phyloP scores from a whole-genome alignment of 345 rosid genomes.

The Arabidopsis suecica region DNA sequence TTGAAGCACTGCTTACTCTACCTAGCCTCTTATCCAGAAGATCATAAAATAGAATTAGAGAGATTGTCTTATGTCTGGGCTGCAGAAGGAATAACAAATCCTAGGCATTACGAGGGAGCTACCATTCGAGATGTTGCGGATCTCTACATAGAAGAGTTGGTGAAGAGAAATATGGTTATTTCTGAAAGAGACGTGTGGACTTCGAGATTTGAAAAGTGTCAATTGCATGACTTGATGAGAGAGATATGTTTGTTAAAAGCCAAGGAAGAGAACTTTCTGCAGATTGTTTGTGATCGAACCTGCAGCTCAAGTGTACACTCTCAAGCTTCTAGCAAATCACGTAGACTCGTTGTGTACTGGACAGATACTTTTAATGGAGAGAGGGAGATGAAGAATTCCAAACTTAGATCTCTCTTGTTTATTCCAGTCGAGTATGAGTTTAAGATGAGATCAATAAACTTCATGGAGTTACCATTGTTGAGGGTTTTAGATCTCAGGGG shows the following conservation, averaged over 20 bases:
- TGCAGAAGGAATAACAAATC: conserved; percentile 47
- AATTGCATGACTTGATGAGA: no score
- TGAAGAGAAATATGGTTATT: background rate
- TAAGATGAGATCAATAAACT: no score
- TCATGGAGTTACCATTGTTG: no score
- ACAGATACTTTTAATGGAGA: background rate
- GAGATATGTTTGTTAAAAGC: conserved; percentile 22
- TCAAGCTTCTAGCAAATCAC: conserved; percentile 4
- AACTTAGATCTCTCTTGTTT: background rate
- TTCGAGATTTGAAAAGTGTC: no score
- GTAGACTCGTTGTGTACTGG: background rate
- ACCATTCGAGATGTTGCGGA: conserved; percentile 35
- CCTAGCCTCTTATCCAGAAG: background rate
- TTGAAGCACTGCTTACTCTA: conserved; percentile 27
- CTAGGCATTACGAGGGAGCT: background rate
- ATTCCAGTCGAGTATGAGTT: no score
- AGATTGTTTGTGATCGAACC: background rate
- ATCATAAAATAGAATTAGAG: conserved; percentile 28
- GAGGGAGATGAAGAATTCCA: background rate
- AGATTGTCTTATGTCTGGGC: conserved; percentile 47
- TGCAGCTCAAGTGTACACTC: background rate
- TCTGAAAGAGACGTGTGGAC: no score
- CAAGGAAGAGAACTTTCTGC: conserved; percentile 22
- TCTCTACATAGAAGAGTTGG: conserved; percentile 39
- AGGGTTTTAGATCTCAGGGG: no score